Evolutionary conservation across 139 green algal species (phyloP).

Genomic region (Desmodesmus armatus): DNA sequence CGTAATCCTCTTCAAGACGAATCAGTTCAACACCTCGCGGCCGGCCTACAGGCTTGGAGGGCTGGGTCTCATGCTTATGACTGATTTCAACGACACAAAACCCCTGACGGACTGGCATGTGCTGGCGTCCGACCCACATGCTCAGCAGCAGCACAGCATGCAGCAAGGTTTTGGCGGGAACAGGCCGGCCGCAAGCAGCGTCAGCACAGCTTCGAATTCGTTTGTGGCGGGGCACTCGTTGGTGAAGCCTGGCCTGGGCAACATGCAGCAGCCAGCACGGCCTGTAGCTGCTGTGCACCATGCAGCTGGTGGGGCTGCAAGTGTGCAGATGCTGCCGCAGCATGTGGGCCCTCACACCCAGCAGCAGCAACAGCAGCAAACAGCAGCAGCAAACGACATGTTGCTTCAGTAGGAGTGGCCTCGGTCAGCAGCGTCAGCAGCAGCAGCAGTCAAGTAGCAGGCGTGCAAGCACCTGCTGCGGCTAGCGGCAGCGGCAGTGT

Average conservation of each 20-base stretch:
- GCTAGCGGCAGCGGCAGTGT: slow-evolving; percentile 25
- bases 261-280: not conserved
- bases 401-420: not conserved
- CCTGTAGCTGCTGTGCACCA: not conserved
- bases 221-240: too few species aligned
- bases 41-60: slow-evolving; percentile 22
- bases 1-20: slow-evolving; percentile 40
- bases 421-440: not conserved
- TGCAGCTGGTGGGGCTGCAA: not conserved
- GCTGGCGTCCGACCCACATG: not conserved
- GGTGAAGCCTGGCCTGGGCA: too few species aligned
- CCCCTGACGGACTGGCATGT: slow-evolving; percentile 34
- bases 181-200: not conserved
- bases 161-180: too few species aligned
- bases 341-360: not conserved
- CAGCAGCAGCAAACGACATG: not conserved
- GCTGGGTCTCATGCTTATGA: slow-evolving; percentile 36
- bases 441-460: slow-evolving; percentile 9
- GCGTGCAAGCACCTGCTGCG: too few species aligned
- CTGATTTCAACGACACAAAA: slow-evolving; percentile 29
- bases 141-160: not conserved
- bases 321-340: not conserved
- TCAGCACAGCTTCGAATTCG: not conserved
- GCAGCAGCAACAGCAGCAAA: not conserved
- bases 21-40: slow-evolving; percentile 31